Percentiles rank a stretch among this genome's conserved stretches.
These are phyloP conservation scores for Butyriboletus appendiculatus DNA, from an alignment of 1,284 basidiomycete genomes.

Conservation along the genomic window DNA sequence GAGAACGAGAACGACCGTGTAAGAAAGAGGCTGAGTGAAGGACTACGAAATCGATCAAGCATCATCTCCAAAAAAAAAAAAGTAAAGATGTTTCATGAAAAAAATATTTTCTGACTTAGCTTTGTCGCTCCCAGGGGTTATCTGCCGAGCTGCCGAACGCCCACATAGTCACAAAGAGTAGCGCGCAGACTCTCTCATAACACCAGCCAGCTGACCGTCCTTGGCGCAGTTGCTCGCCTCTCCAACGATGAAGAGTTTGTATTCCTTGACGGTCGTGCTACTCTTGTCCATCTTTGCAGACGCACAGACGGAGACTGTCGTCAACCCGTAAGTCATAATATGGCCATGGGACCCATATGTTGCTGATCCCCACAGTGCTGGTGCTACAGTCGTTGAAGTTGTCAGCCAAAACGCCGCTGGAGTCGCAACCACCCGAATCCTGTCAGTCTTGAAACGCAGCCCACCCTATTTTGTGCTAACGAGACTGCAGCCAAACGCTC, in stretches of 20 bases:
- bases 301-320: slow-evolving; percentile 50
- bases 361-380: slow-evolving; percentile 41
- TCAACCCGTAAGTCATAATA: slow-evolving; percentile 42
- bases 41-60: slow-evolving; percentile 37
- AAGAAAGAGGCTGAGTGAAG: slow-evolving; percentile 16
- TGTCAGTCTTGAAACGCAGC: slow-evolving; percentile 40
- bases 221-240: slow-evolving; percentile 3
- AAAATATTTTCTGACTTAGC: slow-evolving; percentile 1
- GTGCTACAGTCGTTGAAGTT: slow-evolving; percentile 55
- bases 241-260: slow-evolving; percentile 23
- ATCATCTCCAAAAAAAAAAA: slow-evolving; percentile 29
- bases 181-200: not conserved
- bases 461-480: slow-evolving; percentile 1
- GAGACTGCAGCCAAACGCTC: slow-evolving; percentile 28
- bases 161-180: not conserved
- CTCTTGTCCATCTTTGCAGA: slow-evolving; percentile 32
- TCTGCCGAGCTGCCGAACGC: slow-evolving; percentile 28
- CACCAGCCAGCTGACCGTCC: not conserved
- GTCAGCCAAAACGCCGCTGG: slow-evolving; percentile 47
- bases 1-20: slow-evolving; percentile 24
- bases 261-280: slow-evolving; percentile 28
- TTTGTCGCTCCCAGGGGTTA: slow-evolving; percentile 11
- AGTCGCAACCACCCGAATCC: slow-evolving; percentile 42
- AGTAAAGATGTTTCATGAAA: not conserved
- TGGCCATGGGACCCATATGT: not conserved